Base-by-base conservation (phyloP, 768 basidiomycete species). In the Lenzites betulinus region DNA sequence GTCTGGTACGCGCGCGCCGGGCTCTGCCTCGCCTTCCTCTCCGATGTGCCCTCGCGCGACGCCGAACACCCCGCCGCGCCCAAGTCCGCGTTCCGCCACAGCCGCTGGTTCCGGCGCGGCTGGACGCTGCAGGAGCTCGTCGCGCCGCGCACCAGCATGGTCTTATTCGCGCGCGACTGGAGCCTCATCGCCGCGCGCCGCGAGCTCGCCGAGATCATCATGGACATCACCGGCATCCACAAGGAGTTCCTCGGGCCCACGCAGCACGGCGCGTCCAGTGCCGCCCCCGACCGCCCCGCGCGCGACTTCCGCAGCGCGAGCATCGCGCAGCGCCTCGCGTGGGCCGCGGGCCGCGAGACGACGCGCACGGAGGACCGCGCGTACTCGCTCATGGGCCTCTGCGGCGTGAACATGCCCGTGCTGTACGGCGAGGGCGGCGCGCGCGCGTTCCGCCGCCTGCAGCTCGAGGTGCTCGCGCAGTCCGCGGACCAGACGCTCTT, bases 361-460 rank as follows among this genome's bases (percentile, higher is more conserved):
- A 51, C 49, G 16, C 49, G 57, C 11, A 25, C 20, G n/a, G 57
- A 58, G 42, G 57, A 58, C 18, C 30, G 36, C 41, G 57, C 57
- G 41, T 58, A 58, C 57, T 51, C 28, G 5, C 49, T 58, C 12
- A 49, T 58, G 47, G 57, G 50, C 13, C 39, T 58, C 18, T 58
- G 41, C 18, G 56, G 48, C 15, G 26, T 58, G n/a, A 28, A 49
- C 42, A 51, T 58, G 57, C 39, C 49, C 7, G 41, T 44, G 6
- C 9, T 58, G n/a, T 58, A 51, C 26, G 49, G 57, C 16, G 57
- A 58, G 41, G 38, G 56, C 20, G n/a, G 49, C 12, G 47, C 41
- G 35, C 6, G 15, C 9, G 48, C 57, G 9, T 58, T 58, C 48
- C 36, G 36, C 18, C 47, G 56, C 15, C 50, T 58, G 16, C 57